These are phyloP conservation scores for Xylaria sp. DNA, from an alignment of 2,329 filamentous ascomycete genomes.

Conservation along the genomic window DNA sequence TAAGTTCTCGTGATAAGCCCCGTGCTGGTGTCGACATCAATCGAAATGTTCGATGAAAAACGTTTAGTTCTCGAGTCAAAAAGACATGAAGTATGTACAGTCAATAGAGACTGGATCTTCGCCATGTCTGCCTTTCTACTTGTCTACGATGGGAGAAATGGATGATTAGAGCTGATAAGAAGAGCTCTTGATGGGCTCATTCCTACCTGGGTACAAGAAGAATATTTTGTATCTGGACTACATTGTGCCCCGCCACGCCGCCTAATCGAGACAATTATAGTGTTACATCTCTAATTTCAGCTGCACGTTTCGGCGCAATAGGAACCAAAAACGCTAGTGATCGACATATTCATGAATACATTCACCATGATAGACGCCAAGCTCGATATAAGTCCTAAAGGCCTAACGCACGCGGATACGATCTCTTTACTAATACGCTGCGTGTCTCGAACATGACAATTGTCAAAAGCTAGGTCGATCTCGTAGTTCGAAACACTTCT, in stretches of 20 bases:
- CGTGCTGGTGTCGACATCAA: constrained; percentile 39
- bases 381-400: not conserved
- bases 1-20: constrained; percentile 42
- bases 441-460: not conserved
- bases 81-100: constrained; percentile 42
- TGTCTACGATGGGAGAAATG: not conserved
- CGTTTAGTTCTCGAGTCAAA: constrained; percentile 44
- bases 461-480: not conserved
- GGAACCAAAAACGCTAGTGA: not conserved
- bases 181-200: not conserved
- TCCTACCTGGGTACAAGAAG: too few relatives aligned
- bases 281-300: not conserved
- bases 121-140: constrained; percentile 5
- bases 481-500: constrained; percentile 11
- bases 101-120: constrained; percentile 25
- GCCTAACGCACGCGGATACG: not conserved
- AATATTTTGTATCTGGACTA: not conserved
- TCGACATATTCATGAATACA: too few relatives aligned
- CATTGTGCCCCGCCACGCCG: not conserved
- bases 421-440: not conserved
- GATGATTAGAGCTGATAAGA: not conserved
- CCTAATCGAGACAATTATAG: not conserved
- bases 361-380: too few relatives aligned
- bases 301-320: not conserved
- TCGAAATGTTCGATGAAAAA: constrained; percentile 39